These are phyloP conservation scores for Penicillium nordicum DNA, from an alignment of 2,329 filamentous ascomycete species.

Conservation along the genomic window DNA sequence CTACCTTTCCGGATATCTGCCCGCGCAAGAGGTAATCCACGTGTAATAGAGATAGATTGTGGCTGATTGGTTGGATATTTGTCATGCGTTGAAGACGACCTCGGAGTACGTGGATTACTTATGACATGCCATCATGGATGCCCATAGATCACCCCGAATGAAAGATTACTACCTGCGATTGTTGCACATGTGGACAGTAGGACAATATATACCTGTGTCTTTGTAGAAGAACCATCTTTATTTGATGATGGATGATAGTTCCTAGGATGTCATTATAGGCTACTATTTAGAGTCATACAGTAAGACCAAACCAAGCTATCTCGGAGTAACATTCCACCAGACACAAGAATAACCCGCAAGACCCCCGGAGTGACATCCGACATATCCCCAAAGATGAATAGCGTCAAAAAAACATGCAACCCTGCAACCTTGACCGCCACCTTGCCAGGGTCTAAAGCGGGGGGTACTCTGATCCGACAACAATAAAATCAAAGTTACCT, in stretches of 20 bases:
- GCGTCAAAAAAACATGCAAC: constrained; percentile 5
- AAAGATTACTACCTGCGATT: background rate
- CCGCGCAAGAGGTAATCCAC: background rate
- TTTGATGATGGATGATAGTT: background rate
- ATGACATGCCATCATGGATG: constrained; percentile 6
- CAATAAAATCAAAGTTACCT: background rate
- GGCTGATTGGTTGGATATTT: background rate
- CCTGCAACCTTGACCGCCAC: background rate
- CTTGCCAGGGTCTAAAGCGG: background rate
- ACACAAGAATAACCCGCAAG: background rate
- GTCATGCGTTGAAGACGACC: background rate
- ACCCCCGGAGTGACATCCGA: constrained; percentile 1
- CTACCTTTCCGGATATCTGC: background rate
- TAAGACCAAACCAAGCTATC: background rate
- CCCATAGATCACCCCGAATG: constrained; percentile 9
- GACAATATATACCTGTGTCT: background rate
- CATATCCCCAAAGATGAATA: background rate
- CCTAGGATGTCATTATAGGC: background rate
- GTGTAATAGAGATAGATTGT: constrained; percentile 8
- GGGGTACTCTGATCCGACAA: background rate
- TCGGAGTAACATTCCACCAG: constrained; percentile 4
- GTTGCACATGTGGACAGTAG: background rate
- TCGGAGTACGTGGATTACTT: background rate
- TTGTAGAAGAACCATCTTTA: background rate
- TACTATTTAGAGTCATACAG: background rate